Evolutionary conservation across 352 stramenopile species (phyloP), one percentile per base, ranked within the genome.

Genomic region (Phytophthora agathidicida): DNA sequence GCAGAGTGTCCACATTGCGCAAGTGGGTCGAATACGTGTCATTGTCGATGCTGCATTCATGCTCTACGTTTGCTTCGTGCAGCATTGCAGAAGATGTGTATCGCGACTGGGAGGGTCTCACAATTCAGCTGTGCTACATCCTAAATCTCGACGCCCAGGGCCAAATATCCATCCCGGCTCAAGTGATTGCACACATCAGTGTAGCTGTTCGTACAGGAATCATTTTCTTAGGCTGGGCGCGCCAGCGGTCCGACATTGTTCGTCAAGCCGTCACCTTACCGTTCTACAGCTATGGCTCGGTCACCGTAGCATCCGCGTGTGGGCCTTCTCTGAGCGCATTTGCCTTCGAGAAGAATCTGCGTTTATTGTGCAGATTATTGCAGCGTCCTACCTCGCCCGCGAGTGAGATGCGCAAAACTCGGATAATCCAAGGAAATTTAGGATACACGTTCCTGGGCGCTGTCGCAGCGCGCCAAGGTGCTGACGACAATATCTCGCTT

Each of bases 1-100:
- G 57, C 2, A 73, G 86, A 38, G 59, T 61, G 0, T 68, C 60
- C 5, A 84, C 83, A 10, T 50, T 95, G 43, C 77, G 70, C 23
- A 91, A 92, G 60, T 95, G 86, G 86, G 73, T 95, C 36, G 71
- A 91, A 45, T 95, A 90, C 37, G 75, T 95, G 3, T 74, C 83
- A 7, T 63, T 91, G 4, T 91, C 75, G 30, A 91, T 93, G 83
- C 62, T 95, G 10, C 80, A 91, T 43, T 91, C 82, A 11, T 91
- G 82, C 53, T 77, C 75, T 11, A 93, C 82, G 10, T 93, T 92
- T 32, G 81, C 83, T 11, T 92, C 84, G 1, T 90, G 82, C 46
- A 77, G 62, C 17, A 89, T 93, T 38, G 83, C 77, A 5, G 77
- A 91, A 17, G 77, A 91, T 19, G 79, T 91, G 19, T 91, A 90